phyloP scores from a whole-genome alignment of 495 filamentous ascomycete genomes.

The Neurospora sp. region DNA sequence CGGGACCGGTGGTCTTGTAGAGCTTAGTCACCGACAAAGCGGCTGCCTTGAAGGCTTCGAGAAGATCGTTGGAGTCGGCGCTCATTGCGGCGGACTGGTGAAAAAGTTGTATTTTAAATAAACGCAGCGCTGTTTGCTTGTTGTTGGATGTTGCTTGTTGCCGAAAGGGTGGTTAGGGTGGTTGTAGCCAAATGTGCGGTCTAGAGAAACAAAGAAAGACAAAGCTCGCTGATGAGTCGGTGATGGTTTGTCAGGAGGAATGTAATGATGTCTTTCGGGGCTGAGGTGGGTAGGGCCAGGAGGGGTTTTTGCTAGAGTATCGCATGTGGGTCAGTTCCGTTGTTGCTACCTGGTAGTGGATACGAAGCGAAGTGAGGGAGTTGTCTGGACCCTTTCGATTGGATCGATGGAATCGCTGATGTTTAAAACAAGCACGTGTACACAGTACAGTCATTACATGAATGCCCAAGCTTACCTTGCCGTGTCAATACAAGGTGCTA shows the following conservation, averaged over 20 bases:
- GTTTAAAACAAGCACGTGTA: not conserved
- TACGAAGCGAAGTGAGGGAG: not conserved
- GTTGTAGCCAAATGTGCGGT: not conserved
- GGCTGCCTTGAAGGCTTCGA: slow-evolving; percentile 83
- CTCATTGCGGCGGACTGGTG: slow-evolving; percentile 12
- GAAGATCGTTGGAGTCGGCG: slow-evolving; percentile 61
- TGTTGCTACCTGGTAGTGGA: not conserved
- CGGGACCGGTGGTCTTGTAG: slow-evolving; percentile 78
- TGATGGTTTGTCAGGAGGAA: not conserved
- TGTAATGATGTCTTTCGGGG: not conserved
- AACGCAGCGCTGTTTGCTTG: not conserved
- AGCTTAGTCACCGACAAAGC: slow-evolving; percentile 92
- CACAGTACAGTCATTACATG: not conserved
- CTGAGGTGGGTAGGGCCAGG: not conserved
- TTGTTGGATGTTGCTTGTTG: not conserved
- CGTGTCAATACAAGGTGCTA: not conserved
- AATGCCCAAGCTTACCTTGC: not conserved
- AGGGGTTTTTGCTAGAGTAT: not conserved
- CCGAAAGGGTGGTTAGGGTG: not conserved
- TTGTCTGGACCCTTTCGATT: not conserved
- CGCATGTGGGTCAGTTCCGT: not conserved
- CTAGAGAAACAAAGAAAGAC: not conserved
- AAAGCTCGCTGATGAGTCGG: not conserved
- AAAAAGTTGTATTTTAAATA: not conserved
- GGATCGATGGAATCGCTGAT: not conserved